phyloP scores from a whole-genome alignment of 1,284 basidiomycete species.

The Inonotus obliquus region DNA sequence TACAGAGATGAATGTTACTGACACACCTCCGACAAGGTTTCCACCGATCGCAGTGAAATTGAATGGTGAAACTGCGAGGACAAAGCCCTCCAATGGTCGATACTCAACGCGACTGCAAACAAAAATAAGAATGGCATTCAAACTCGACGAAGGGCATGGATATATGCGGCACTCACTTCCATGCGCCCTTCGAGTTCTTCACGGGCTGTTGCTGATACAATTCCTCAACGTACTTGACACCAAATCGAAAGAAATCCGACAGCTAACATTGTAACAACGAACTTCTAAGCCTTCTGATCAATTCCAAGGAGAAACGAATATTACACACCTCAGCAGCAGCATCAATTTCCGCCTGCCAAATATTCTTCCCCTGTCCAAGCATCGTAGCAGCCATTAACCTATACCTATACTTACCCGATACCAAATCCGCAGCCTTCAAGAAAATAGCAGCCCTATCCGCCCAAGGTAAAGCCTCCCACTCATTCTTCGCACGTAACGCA shows the following conservation, averaged over 20 bases:
- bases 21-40: constrained; percentile 75
- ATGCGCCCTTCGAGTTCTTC: constrained; percentile 82
- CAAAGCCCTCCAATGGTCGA: constrained; percentile 95
- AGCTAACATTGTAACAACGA: constrained; percentile 44
- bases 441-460: constrained; percentile 96
- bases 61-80: constrained; percentile 96
- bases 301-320: not conserved
- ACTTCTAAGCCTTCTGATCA: not conserved
- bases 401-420: constrained; percentile 92
- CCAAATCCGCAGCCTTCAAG: constrained; percentile 93
- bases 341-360: constrained; percentile 99
- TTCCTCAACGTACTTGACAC: constrained; percentile 95
- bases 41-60: constrained; percentile 98
- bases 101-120: constrained; percentile 83
- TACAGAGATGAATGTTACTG: not conserved
- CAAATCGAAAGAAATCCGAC: constrained; percentile 93
- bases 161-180: constrained; percentile 72
- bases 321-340: constrained; percentile 87
- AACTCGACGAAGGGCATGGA: constrained; percentile 1
- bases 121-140: constrained; percentile 2
- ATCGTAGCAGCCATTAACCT: constrained; percentile 96
- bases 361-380: constrained; percentile 98
- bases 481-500: constrained; percentile 79
- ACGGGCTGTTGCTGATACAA: constrained; percentile 88
- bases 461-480: constrained; percentile 96